Evolutionary conservation across 345 rosid genomes (phyloP), one percentile per base, ranked within the genome.

Genomic region (Mallotus nudiflorus): DNA sequence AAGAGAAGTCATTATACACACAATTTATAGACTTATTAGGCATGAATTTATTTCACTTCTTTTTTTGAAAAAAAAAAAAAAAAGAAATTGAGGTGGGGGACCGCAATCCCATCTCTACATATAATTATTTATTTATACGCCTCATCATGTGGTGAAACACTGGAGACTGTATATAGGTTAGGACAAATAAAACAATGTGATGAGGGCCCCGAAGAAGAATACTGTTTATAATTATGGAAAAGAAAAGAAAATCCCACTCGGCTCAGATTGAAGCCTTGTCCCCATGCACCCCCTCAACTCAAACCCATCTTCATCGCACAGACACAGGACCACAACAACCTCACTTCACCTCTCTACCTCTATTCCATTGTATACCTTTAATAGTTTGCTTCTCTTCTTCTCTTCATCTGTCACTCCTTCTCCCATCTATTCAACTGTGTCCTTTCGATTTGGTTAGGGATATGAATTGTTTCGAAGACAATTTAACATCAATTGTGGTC

Each of bases 231-330:
- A 49, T 49, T 39, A 39, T 4, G 42, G 42, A 4, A 4, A 4
- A 39, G 4, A 39, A 39, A 4, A 39, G 42, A 70, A 70, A 60
- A 70, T 35, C 40, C 66, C 48, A 70, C 58, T 49, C 18, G 14
- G 31, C 73, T 49, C 58, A 70, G 59, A 35, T 24, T 49, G 27
- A 28, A 65, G 49, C 33, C 12, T 49, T 60, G 58, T 70, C 66
- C 35, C 18, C 52, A 9, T 33, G 24, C 15, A 20, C 7, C 65
- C n/a, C n/a, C n/a, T n/a, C n/a, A n/a, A 12, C 8, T 4, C 46
- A 20, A 7, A 22, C 56, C 18, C 55, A 25, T 46, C 9, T 13
- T 67, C 18, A 14, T 20, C 20, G 20, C 20, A n/a, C 25, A 66
- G 18, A 16, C 19, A 20, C 13, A 48, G 66, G 73, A 49, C 73